Conservation (phyloP, 1,284 basidiomycete genomes). For the Trichosporon sp. region DNA sequence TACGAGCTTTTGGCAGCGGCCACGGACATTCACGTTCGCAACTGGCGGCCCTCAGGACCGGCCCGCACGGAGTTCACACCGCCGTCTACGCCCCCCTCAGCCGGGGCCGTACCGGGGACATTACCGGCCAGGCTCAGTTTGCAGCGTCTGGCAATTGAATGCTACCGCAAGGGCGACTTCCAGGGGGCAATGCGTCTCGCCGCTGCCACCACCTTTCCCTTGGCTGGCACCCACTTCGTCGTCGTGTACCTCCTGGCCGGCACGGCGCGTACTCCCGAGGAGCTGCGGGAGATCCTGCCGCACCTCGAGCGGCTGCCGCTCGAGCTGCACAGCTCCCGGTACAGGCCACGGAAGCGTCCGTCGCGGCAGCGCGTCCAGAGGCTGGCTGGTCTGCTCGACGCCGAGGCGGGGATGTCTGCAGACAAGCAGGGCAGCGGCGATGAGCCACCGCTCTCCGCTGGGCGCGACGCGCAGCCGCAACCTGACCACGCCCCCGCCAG, state of each 20-base stretch:
- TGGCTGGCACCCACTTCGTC: not conserved
- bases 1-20: not conserved
- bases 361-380: not conserved
- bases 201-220: not conserved
- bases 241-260: constrained; percentile 7
- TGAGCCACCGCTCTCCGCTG: too few species aligned
- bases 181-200: not conserved
- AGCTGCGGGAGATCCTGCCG: constrained; percentile 1
- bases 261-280: constrained; percentile 10
- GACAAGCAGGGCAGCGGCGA: not conserved
- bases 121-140: too few species aligned
- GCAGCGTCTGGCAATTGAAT: not conserved
- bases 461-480: too few species aligned
- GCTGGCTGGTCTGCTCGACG: not conserved
- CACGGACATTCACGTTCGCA: not conserved
- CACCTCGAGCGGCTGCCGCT: not conserved
- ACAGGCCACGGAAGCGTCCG: not conserved
- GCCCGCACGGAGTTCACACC: not conserved
- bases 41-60: not conserved
- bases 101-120: too few species aligned
- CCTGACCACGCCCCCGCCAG: too few species aligned
- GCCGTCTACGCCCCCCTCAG: too few species aligned
- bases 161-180: not conserved
- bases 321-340: too few species aligned
- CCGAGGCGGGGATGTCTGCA: not conserved